A percentile compares a stretch with the other conserved stretches of the same genome.
Conservation (phyloP, 2,329 filamentous ascomycete genomes). For the Penicillium sp. region DNA sequence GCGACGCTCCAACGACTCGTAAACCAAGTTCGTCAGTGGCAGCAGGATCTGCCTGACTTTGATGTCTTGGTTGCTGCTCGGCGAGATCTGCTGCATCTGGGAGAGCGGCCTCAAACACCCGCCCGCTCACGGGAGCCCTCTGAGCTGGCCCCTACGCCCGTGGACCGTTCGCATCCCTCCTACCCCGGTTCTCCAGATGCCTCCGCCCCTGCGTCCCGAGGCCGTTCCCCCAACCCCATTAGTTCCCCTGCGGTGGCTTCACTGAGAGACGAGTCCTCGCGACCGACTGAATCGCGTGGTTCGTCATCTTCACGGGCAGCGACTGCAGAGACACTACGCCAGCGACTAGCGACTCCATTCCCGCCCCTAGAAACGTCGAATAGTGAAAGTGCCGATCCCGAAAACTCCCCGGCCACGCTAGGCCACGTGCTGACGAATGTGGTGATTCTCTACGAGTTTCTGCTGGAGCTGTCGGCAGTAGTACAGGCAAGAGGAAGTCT, state of each 20-base stretch:
- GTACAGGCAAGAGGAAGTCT: constrained; percentile 68
- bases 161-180: constrained; percentile 17
- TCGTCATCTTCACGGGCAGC: constrained; percentile 22
- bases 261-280: constrained; percentile 22
- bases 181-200: constrained; percentile 19
- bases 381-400: constrained; percentile 18
- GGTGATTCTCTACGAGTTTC: constrained; percentile 71
- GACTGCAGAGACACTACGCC: constrained; percentile 31
- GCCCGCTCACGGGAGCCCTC: constrained; percentile 21
- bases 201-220: constrained; percentile 12
- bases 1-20: constrained; percentile 56
- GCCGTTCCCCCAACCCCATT: constrained; percentile 15
- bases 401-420: constrained; percentile 54
- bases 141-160: constrained; percentile 14
- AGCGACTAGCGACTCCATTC: constrained; percentile 34
- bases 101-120: constrained; percentile 23
- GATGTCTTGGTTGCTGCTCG: constrained; percentile 64
- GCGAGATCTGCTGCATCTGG: constrained; percentile 38
- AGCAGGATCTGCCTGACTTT: constrained; percentile 63
- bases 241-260: constrained; percentile 12
- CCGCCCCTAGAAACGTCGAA: constrained; percentile 7
- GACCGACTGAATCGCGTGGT: constrained; percentile 22
- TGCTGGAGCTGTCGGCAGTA: constrained; percentile 69
- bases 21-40: constrained; percentile 59
- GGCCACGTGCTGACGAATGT: constrained; percentile 76